A percentile compares a stretch with the other conserved stretches of the same genome.
These are phyloP conservation scores for Taphrina betulina DNA, from an alignment of 1,139 yeast genomes.

Conservation along the genomic window DNA sequence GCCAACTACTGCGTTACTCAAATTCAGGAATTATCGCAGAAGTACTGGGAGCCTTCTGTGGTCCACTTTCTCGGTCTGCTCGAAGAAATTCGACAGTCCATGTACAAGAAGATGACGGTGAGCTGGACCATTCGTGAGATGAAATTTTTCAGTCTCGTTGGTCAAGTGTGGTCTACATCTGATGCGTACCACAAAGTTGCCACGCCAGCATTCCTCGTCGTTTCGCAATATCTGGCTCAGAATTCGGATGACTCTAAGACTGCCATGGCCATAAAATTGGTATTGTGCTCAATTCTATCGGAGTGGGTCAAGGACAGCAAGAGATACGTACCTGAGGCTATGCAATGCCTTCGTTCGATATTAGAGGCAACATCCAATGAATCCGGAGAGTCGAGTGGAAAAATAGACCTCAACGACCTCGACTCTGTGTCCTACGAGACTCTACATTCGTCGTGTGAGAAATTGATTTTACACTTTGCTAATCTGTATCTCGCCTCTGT, in stretches of 20 bases:
- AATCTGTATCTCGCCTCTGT: slow-evolving; percentile 63
- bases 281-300: slow-evolving; percentile 61
- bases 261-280: slow-evolving; percentile 55
- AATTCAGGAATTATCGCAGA: slow-evolving; percentile 21
- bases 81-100: slow-evolving; percentile 53
- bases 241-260: slow-evolving; percentile 47
- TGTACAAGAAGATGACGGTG: slow-evolving; percentile 46
- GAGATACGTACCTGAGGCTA: slow-evolving; percentile 77
- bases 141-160: slow-evolving; percentile 66
- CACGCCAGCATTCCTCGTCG: slow-evolving; percentile 74
- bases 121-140: slow-evolving; percentile 42
- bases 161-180: slow-evolving; percentile 82
- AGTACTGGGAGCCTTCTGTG: slow-evolving; percentile 40
- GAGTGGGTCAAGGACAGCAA: slow-evolving; percentile 74
- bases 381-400: neutral
- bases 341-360: slow-evolving; percentile 41
- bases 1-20: slow-evolving; percentile 18
- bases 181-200: slow-evolving; percentile 92
- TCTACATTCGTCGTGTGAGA: slow-evolving; percentile 25
- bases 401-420: neutral
- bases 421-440: neutral
- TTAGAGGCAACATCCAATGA: neutral
- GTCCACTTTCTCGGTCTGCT: slow-evolving; percentile 66
- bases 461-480: slow-evolving; percentile 20
- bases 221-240: slow-evolving; percentile 67